Conservation (phyloP, 331 rosid genomes). For the Telfairia occidentalis region DNA sequence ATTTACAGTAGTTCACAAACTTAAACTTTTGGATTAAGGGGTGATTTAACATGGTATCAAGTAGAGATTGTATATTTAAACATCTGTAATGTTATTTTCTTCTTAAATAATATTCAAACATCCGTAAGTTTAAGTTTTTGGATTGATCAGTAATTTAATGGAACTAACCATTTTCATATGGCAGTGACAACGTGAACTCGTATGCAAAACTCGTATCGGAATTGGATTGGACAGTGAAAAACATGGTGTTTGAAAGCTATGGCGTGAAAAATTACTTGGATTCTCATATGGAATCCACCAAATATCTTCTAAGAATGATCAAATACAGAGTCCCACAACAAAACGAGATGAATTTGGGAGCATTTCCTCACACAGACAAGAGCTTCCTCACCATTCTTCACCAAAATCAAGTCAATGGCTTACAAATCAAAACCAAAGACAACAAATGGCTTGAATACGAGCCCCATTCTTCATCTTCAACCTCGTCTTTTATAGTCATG, state of each 20-base stretch:
- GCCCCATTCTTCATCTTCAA: slow-evolving; percentile 8
- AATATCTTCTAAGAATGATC: slow-evolving; percentile 27
- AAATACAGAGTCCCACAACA: slow-evolving; percentile 22
- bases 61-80: no score
- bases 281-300: slow-evolving; percentile 24
- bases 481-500: slow-evolving; percentile 14
- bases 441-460: slow-evolving; percentile 21
- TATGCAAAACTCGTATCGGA: slow-evolving; percentile 24
- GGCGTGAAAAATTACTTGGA: slow-evolving; percentile 24
- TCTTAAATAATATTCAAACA: no score
- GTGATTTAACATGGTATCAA: no score
- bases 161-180: not conserved
- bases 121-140: no score
- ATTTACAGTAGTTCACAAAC: no score
- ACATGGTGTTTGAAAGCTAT: slow-evolving; percentile 39
- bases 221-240: slow-evolving; percentile 20
- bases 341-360: slow-evolving; percentile 22
- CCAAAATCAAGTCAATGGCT: slow-evolving; percentile 32
- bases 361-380: slow-evolving; percentile 28
- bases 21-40: no score
- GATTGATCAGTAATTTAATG: no score
- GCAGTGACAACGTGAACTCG: slow-evolving; percentile 19
- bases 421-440: slow-evolving; percentile 21
- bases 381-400: slow-evolving; percentile 37
- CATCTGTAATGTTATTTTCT: no score